Conservation (phyloP, 495 filamentous ascomycete species). For the Lentithecium fluviatile region DNA sequence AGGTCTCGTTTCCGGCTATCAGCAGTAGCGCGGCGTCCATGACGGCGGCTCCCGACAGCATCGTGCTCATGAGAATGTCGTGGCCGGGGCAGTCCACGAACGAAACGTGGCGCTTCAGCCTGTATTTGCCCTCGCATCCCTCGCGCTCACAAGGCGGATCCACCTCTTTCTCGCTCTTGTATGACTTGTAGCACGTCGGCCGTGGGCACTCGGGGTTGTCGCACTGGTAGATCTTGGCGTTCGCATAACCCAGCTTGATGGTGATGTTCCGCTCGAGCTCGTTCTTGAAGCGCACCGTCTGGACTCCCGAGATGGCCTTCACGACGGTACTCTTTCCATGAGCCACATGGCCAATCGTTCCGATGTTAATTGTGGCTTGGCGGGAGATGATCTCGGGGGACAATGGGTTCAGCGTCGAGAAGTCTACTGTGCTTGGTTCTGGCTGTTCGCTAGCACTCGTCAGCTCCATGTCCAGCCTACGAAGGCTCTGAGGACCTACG, state of each 20-base stretch:
- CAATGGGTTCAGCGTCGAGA: conserved; percentile 72
- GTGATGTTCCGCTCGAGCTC: conserved; percentile 98
- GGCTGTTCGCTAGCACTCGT: conserved; percentile 58
- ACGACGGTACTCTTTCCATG: conserved; percentile 98
- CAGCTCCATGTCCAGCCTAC: neutral
- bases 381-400: conserved; percentile 95
- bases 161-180: conserved; percentile 96
- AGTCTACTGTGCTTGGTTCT: conserved; percentile 79
- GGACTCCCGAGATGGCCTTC: conserved; percentile 97
- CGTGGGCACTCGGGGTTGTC: conserved; percentile 86
- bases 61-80: conserved; percentile 99
- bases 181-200: conserved; percentile 94
- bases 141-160: conserved; percentile 93
- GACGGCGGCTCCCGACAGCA: conserved; percentile 98
- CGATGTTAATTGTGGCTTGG: conserved; percentile 98
- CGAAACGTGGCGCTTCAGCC: conserved; percentile 59
- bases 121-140: conserved; percentile 81
- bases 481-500: conserved; percentile 15
- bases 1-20: conserved; percentile 98
- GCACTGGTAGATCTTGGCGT: conserved; percentile 99
- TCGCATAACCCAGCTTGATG: conserved; percentile 99
- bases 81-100: conserved; percentile 99
- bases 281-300: conserved; percentile 99
- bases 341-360: conserved; percentile 97
- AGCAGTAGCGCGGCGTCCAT: conserved; percentile 97